Percentiles rank a stretch among this genome's conserved stretches.
Evolutionary conservation across 169 alveolate genomes (phyloP).

Genomic region (Cystoisospora suis): DNA sequence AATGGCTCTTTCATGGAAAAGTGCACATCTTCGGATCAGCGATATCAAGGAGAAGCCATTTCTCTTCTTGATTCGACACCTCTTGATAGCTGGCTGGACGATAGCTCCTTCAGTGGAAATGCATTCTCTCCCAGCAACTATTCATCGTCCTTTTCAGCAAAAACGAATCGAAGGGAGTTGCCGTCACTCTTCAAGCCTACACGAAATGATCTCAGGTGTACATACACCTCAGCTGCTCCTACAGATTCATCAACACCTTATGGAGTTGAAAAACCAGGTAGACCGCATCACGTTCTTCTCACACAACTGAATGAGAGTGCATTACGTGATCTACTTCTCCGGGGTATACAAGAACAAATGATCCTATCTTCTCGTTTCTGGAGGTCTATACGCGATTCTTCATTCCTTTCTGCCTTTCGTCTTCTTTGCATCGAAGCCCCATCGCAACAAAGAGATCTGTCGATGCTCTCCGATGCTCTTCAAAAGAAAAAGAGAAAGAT

Average conservation of each 20-base stretch:
- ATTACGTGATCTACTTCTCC: neutral
- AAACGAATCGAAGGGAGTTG: no score
- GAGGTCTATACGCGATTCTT: neutral
- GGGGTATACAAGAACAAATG: neutral
- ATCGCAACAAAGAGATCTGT: neutral
- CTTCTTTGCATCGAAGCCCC: neutral
- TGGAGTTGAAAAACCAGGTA: no score
- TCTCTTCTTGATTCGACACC: neutral
- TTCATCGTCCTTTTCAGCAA: no score
- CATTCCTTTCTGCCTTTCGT: neutral
- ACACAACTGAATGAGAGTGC: neutral
- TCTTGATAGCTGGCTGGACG: constrained; percentile 19
- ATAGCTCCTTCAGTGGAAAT: neutral
- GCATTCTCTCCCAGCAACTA: no score
- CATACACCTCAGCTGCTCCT: no score
- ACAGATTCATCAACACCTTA: no score
- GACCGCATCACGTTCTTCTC: neutral
- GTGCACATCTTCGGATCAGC: no score
- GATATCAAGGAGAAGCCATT: no score
- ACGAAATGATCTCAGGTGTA: no score
- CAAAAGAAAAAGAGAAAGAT: neutral
- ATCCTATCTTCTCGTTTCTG: neutral
- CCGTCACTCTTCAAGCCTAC: no score
- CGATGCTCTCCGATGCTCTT: neutral
- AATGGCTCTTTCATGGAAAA: no score